Percentiles rank a stretch among this genome's conserved stretches.
phyloP scores from a whole-genome alignment of 2,329 filamentous ascomycete species.

The Claviceps maximensis region DNA sequence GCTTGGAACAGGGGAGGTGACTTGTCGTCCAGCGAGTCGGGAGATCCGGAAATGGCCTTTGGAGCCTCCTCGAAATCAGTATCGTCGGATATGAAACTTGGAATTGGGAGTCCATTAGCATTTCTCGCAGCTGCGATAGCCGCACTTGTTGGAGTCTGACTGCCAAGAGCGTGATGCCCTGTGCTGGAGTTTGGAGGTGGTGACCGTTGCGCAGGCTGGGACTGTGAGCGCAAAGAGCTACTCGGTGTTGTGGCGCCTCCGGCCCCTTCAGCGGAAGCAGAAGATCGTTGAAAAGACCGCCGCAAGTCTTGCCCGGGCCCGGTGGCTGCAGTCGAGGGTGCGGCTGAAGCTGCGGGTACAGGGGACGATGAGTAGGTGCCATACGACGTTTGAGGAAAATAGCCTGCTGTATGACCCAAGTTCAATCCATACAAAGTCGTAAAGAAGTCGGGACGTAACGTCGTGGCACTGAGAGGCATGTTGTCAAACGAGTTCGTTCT shows the following conservation, averaged over 20 bases:
- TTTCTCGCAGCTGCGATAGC: constrained; percentile 24
- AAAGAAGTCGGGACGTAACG: constrained; percentile 43
- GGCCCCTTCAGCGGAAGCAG: constrained; percentile 34
- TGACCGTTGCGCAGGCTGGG: constrained; percentile 47
- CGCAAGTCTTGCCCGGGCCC: constrained; percentile 37
- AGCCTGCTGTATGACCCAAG: constrained; percentile 25
- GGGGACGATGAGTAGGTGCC: constrained; percentile 45
- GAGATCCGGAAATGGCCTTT: constrained; percentile 29
- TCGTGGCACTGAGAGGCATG: constrained; percentile 40
- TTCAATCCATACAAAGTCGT: constrained; percentile 30
- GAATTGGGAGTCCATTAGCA: constrained; percentile 36
- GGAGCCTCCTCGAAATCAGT: constrained; percentile 33
- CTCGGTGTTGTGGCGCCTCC: constrained; percentile 31
- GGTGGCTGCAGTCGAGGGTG: constrained; percentile 30
- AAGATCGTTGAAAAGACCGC: constrained; percentile 42
- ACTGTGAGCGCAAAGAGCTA: constrained; percentile 50
- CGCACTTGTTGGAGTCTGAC: constrained; percentile 24
- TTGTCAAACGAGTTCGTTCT: constrained; percentile 53
- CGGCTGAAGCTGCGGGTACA: constrained; percentile 32
- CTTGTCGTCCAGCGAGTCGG: constrained; percentile 33
- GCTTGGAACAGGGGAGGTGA: constrained; percentile 14
- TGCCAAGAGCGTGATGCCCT: constrained; percentile 13
- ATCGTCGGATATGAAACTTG: constrained; percentile 45
- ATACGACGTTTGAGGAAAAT: constrained; percentile 35
- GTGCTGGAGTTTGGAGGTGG: constrained; percentile 15